Evolutionary conservation across 352 stramenopile genomes (phyloP), one percentile per base, ranked within the genome.

Genomic region (Aphanomyces invadans): DNA sequence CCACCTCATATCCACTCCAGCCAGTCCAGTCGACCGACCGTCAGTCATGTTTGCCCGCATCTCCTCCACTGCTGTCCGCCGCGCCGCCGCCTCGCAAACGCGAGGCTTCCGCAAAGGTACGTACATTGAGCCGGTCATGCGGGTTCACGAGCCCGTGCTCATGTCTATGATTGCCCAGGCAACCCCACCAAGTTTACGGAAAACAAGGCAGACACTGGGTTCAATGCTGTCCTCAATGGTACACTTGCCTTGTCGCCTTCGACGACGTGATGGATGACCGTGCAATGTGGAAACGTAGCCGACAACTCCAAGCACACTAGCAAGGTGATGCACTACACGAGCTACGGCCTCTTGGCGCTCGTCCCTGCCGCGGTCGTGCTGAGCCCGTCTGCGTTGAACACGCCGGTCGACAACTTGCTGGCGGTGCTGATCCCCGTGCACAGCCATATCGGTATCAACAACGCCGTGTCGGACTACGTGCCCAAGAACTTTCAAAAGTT

Each of bases 381-480:
- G 56, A 90, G 81, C 68, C 85, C 85, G n/a, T 93, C 85, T 69
- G 54, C 76, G 28, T 66, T 93, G 25, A 74, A 73, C 54, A 38
- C 90, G 36, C 83, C 86, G 2, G 82, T 95, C 49, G 87, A 95
- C 72, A 71, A 88, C 51, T 75, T 81, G 45, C 70, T 98, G 17
- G 80, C 87, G 46, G 79, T 87, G 44, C 76, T 92, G 48, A 80
- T 98, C 70, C 81, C 90, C 2, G 76, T 92, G 42, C 93, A 98
- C 75, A 78, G 77, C 33, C 94, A 96, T 80, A 95, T 98, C 54
- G 91, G 93, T 54, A 87, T 97, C 77, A 97, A 97, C 80, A 90
- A 95, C 73, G 90, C 97, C 62, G 88, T 92, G 53, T 95, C 88
- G 36, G 93, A 98, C 78, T 98, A 98, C 74, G 89, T 95, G 68